A percentile compares a stretch with the other conserved stretches of the same genome.
phyloP scores from a whole-genome alignment of 2,329 filamentous ascomycete genomes.

The Periconia macrospinosa region DNA sequence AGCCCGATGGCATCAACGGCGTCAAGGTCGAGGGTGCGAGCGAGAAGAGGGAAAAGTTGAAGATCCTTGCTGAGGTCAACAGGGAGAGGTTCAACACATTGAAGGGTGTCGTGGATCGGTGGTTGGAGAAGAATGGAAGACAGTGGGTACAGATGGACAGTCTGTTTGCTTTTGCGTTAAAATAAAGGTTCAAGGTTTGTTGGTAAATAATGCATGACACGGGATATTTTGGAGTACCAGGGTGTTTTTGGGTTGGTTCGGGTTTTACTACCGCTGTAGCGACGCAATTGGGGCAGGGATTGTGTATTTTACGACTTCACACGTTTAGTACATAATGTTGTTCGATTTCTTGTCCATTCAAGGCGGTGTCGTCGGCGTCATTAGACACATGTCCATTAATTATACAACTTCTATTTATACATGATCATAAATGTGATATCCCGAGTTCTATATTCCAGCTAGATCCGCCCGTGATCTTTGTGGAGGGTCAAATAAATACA shows the following conservation, averaged over 20 bases:
- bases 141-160: slow-evolving; percentile 94
- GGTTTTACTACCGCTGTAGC: not conserved
- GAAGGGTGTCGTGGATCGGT: slow-evolving; percentile 76
- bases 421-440: too few relatives aligned
- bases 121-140: slow-evolving; percentile 85
- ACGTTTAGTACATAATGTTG: not conserved
- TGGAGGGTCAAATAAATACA: too few relatives aligned
- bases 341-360: not conserved
- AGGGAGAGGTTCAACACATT: slow-evolving; percentile 74
- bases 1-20: slow-evolving; percentile 46
- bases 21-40: slow-evolving; percentile 60
- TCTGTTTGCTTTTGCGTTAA: slow-evolving; percentile 68
- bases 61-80: slow-evolving; percentile 80
- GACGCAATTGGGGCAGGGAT: not conserved
- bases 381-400: too few relatives aligned
- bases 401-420: too few relatives aligned
- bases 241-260: not conserved
- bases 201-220: not conserved
- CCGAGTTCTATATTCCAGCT: too few relatives aligned
- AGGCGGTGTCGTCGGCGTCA: too few relatives aligned
- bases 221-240: not conserved
- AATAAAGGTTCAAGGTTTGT: slow-evolving; percentile 8
- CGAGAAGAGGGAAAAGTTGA: slow-evolving; percentile 56
- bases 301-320: not conserved
- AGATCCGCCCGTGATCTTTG: too few relatives aligned